Base-by-base conservation (phyloP, 2,329 filamentous ascomycete species). In the Rasamsonia emersonii region DNA sequence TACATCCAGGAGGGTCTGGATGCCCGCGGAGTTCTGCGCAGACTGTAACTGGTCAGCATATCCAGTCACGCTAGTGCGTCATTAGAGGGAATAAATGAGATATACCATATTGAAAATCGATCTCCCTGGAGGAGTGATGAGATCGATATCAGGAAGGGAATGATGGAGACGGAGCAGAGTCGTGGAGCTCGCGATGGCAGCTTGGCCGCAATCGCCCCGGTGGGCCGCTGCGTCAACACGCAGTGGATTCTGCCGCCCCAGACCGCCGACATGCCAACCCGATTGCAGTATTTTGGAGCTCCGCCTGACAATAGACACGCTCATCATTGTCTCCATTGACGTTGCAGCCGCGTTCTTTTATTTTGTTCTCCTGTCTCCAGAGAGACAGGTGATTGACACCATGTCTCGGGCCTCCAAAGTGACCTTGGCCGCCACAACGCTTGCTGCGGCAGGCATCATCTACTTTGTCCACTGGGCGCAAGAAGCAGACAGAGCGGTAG, bases 1-100 rank as follows among this genome's bases (percentile, higher is more conserved):
- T 82, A 98, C 91, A 68, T 96, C 91, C 67, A 98, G 86, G 56
- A 98, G 79, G 58, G 89, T 96, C 68, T 96, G 89, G 61, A 98
- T 98, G 64, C 91, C 91, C 55, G 85, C 81, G 46, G 91, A 96
- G 72, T 96, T 96, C 70, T 96, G 91, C 58, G 89, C 91, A 61
- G 91, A 91, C 89, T 96, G 56, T 50, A 42, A 26, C 37, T n/a
- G n/a, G 11, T 18, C 10, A 23, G 23, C 16, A 32, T 33, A 29
- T 25, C 30, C 20, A 24, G 9, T 16, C 9, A 11, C 15, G 14
- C 9, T 26, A n/a, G n/a, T n/a, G n/a, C n/a, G n/a, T n/a, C n/a
- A 9, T 25, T 1, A 7, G 9, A 5, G 4, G 11, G 20, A 4
- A 9, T 24, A 23, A 10, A n/a, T 10, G 13, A 11, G 4, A 32